Conservation (phyloP, 306 rosid species). For the Trichosanthes truncata region DNA sequence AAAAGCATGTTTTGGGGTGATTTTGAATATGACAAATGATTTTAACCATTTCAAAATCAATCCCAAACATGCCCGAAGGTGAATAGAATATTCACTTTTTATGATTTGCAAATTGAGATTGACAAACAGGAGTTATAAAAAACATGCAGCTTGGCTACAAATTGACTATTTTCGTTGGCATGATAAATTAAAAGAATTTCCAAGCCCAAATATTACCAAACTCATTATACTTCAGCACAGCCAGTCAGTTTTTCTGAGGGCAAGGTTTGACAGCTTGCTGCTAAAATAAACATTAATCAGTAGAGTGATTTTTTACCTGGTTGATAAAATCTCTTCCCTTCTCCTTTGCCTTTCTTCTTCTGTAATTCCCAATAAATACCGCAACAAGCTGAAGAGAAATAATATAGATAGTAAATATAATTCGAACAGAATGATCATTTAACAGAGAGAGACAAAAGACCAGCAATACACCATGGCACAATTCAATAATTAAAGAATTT, state of each 20-base stretch:
- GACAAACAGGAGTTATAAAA: not conserved
- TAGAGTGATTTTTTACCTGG: slow-evolving; percentile 42
- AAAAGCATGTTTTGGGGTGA: too few relatives aligned
- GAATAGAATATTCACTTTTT: not conserved
- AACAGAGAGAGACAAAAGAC: not conserved
- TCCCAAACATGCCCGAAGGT: not conserved
- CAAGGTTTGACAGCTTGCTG: not conserved
- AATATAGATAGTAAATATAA: not conserved
- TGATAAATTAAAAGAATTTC: not conserved
- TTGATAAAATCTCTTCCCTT: slow-evolving; percentile 83
- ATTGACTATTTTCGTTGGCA: not conserved
- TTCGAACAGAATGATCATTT: not conserved
- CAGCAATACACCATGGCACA: not conserved
- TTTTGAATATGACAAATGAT: too few relatives aligned
- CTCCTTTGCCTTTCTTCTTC: slow-evolving; percentile 87
- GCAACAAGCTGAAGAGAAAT: slow-evolving; percentile 31
- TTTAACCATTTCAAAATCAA: too few relatives aligned
- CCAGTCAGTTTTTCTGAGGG: not conserved
- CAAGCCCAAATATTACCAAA: not conserved
- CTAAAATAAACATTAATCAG: not conserved
- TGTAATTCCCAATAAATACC: slow-evolving; percentile 71
- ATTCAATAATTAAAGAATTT: not conserved
- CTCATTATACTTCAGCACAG: not conserved
- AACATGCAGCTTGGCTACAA: not conserved
- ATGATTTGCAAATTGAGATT: not conserved